Percentiles rank a stretch among this genome's conserved stretches.
These are phyloP conservation scores for Brasilioporus rufonigricans DNA, from an alignment of 768 basidiomycete species.

Conservation along the genomic window DNA sequence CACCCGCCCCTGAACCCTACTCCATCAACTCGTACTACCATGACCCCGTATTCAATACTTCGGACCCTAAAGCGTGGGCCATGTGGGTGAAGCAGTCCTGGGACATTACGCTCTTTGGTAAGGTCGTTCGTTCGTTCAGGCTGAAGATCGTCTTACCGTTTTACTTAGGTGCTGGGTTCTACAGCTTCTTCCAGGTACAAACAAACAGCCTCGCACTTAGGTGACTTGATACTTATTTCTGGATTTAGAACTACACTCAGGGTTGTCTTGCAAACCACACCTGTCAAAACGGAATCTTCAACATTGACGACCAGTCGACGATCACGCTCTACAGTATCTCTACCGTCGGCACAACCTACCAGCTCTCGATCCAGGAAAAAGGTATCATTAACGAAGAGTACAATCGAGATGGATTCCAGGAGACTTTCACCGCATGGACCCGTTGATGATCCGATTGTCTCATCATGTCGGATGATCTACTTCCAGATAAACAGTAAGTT, in stretches of 20 bases:
- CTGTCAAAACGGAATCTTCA: conserved; percentile 44
- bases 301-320: conserved; percentile 40
- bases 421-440: conserved; percentile 39
- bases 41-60: conserved; percentile 39
- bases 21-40: conserved; percentile 29
- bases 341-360: conserved; percentile 44
- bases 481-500: background rate
- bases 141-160: background rate
- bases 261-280: conserved; percentile 35
- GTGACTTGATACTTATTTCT: background rate
- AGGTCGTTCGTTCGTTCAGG: background rate
- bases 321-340: conserved; percentile 46
- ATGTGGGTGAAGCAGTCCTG: conserved; percentile 40
- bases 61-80: conserved; percentile 40
- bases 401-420: conserved; percentile 45
- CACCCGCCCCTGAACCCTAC: conserved; percentile 44
- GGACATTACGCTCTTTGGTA: conserved; percentile 46
- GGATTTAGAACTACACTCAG: conserved; percentile 38
- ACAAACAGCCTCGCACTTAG: too few relatives aligned
- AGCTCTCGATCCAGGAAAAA: conserved; percentile 37
- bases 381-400: conserved; percentile 36
- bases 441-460: conserved; percentile 18
- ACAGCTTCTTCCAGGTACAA: conserved; percentile 50
- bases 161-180: conserved; percentile 43
- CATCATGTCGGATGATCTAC: background rate